These are phyloP conservation scores for Crithidia mellificae DNA, from an alignment of 208 protist genomes.

Conservation along the genomic window DNA sequence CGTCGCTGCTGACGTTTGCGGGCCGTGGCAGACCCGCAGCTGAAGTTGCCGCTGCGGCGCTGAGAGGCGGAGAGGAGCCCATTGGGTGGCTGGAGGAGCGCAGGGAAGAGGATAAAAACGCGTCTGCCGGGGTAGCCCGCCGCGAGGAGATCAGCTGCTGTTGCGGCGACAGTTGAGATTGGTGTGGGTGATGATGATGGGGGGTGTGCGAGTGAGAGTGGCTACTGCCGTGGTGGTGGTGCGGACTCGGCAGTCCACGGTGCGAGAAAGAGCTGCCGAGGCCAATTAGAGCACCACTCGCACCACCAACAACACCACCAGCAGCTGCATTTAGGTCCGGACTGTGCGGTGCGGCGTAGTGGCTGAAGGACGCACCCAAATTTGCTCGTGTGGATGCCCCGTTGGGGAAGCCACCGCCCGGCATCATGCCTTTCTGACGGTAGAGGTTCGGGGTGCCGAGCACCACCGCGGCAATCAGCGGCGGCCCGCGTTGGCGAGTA, in stretches of 20 bases:
- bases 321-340: background rate
- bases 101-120: background rate
- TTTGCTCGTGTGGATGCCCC: background rate
- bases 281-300: background rate
- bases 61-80: background rate
- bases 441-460: slow-evolving; percentile 27
- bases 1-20: background rate
- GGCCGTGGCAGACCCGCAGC: background rate
- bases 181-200: background rate
- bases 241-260: background rate
- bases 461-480: slow-evolving; percentile 22
- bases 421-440: slow-evolving; percentile 6
- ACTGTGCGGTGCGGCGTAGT: background rate
- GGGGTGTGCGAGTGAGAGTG: too few species aligned
- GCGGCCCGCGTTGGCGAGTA: background rate
- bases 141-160: too few species aligned
- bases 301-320: too few species aligned
- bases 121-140: background rate
- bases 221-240: slow-evolving; percentile 3
- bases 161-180: too few species aligned
- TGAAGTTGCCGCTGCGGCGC: background rate
- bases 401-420: background rate
- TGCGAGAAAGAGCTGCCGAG: slow-evolving; percentile 6
- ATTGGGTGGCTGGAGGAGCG: background rate
- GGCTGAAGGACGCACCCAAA: slow-evolving; percentile 15